phyloP scores from a whole-genome alignment of 164 flowering plant species.

The Umbellularia californica region DNA sequence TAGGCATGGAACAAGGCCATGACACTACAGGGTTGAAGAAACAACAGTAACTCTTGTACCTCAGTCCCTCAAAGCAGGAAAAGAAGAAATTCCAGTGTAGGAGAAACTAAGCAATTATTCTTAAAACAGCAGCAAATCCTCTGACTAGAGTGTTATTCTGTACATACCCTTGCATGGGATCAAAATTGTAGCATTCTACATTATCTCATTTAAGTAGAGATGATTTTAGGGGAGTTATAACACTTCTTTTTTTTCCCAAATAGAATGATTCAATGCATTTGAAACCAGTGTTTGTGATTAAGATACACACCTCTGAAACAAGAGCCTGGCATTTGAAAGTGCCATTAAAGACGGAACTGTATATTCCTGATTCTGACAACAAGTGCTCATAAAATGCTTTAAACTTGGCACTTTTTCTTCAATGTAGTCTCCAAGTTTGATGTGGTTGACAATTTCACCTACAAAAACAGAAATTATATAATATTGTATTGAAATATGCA shows the following conservation, averaged over 20 bases:
- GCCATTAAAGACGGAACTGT: slow-evolving; percentile 68
- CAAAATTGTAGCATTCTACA: neutral
- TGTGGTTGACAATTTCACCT: slow-evolving; percentile 50
- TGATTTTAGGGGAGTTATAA: neutral
- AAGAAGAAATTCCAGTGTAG: no score
- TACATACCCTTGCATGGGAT: neutral
- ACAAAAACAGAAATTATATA: slow-evolving; percentile 10
- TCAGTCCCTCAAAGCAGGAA: no score
- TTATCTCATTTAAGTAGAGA: neutral
- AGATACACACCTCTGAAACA: slow-evolving; percentile 54
- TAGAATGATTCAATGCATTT: neutral
- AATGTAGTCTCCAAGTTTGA: slow-evolving; percentile 58
- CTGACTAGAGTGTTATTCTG: neutral
- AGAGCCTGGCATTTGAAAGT: slow-evolving; percentile 66
- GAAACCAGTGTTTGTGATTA: neutral
- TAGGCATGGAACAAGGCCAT: no score
- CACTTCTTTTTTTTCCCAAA: neutral
- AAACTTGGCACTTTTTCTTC: slow-evolving; percentile 65
- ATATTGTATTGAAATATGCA: neutral
- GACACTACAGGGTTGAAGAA: no score
- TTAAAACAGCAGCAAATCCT: no score
- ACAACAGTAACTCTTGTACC: no score
- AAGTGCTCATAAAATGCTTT: slow-evolving; percentile 42
- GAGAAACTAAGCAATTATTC: no score
- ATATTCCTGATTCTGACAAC: slow-evolving; percentile 28